Percentiles rank a stretch among this genome's conserved stretches.
phyloP scores from a whole-genome alignment of 306 rosid genomes.

The Calophaca sinica region DNA sequence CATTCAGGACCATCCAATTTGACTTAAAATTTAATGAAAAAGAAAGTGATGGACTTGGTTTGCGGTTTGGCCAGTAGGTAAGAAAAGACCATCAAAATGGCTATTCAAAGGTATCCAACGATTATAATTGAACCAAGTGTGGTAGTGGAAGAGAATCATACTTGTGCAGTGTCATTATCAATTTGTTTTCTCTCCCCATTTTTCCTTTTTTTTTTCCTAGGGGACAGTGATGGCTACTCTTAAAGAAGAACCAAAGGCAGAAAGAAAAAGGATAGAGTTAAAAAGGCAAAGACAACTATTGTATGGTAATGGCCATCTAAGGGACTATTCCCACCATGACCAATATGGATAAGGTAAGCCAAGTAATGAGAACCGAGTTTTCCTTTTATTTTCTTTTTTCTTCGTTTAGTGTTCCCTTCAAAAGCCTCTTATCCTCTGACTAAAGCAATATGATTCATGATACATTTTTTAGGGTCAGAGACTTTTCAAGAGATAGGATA shows the following conservation, averaged over 20 bases:
- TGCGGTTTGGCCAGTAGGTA: conserved; percentile 53
- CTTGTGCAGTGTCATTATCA: conserved; percentile 55
- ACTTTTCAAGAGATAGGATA: conserved; percentile 6
- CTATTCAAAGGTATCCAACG: conserved; percentile 50
- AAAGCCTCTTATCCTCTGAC: conserved; percentile 47
- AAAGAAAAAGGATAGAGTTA: conserved; percentile 39
- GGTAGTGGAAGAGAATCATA: conserved; percentile 34
- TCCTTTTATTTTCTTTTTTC: conserved; percentile 2
- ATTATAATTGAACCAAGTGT: conserved; percentile 46
- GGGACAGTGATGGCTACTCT: conserved; percentile 53
- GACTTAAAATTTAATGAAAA: conserved; percentile 30
- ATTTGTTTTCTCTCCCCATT: conserved; percentile 22
- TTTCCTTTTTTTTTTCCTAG: conserved; percentile 18
- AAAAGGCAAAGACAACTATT: conserved; percentile 48
- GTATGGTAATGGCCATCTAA: conserved; percentile 41
- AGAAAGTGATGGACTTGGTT: conserved; percentile 38
- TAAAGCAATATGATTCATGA: conserved; percentile 39
- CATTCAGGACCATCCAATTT: conserved; percentile 58
- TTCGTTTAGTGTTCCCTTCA: conserved; percentile 18
- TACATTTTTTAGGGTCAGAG: conserved; percentile 31
- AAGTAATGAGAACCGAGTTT: conserved; percentile 37
- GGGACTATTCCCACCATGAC: conserved; percentile 59
- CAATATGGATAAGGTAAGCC: conserved; percentile 58
- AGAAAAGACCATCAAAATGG: conserved; percentile 58
- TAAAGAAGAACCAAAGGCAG: conserved; percentile 41